Evolutionary conservation across 345 rosid species (phyloP).

Genomic region (Heritiera fomes): DNA sequence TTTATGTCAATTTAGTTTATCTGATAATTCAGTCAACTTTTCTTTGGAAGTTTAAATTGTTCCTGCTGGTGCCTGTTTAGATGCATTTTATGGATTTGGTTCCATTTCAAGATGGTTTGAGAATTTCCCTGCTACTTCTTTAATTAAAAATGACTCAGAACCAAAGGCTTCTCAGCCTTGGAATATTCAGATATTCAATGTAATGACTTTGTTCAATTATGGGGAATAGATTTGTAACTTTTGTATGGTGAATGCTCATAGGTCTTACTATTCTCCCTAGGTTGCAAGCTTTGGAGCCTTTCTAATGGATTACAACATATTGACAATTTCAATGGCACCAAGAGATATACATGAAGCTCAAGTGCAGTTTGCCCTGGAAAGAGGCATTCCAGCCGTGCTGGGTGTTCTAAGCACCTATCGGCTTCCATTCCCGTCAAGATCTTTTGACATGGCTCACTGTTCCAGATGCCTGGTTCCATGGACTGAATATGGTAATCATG

Average conservation of each 20-base stretch:
- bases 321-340: slow-evolving; percentile 82
- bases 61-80: no score
- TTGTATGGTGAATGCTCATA: no score
- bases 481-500: slow-evolving; percentile 51
- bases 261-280: slow-evolving; percentile 24
- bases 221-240: neutral
- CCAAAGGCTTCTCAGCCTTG: no score
- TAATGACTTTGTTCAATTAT: neutral
- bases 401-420: slow-evolving; percentile 59
- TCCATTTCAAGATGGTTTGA: no score
- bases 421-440: slow-evolving; percentile 62
- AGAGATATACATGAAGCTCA: slow-evolving; percentile 77
- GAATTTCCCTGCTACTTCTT: no score
- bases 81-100: no score
- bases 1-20: no score
- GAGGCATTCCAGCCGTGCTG: slow-evolving; percentile 74
- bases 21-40: no score
- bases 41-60: no score
- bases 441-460: slow-evolving; percentile 78
- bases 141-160: no score
- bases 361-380: slow-evolving; percentile 65
- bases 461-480: slow-evolving; percentile 74
- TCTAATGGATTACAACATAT: slow-evolving; percentile 48
- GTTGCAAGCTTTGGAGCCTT: slow-evolving; percentile 80
- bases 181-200: no score